A percentile compares a stretch with the other conserved stretches of the same genome.
phyloP scores from a whole-genome alignment of 192 early-diverging fungal species.

The Linderina pennispora region DNA sequence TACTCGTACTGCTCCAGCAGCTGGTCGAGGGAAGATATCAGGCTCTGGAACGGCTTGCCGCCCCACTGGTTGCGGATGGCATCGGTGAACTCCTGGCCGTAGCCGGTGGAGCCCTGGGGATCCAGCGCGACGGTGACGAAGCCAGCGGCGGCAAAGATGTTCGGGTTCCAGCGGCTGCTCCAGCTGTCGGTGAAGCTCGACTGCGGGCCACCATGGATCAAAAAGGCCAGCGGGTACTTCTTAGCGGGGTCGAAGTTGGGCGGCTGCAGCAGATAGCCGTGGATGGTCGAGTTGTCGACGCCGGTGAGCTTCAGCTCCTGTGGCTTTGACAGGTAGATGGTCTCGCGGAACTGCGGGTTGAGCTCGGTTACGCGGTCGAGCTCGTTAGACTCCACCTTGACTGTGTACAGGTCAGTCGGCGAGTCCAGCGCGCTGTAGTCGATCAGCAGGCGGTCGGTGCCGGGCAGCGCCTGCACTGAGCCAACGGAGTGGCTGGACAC shows the following conservation, averaged over 20 bases:
- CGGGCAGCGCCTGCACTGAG: slow-evolving; percentile 35
- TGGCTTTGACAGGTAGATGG: slow-evolving; percentile 42
- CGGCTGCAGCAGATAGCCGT: slow-evolving; percentile 40
- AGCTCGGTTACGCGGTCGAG: slow-evolving; percentile 41
- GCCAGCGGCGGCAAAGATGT: slow-evolving; percentile 66
- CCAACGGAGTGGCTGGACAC: slow-evolving; percentile 47
- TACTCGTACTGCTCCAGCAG: slow-evolving; percentile 35
- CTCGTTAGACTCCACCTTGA: slow-evolving; percentile 26
- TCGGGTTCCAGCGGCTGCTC: slow-evolving; percentile 72
- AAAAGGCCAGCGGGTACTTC: slow-evolving; percentile 71
- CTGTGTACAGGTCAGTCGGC: slow-evolving; percentile 48
- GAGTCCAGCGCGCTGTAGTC: slow-evolving; percentile 48
- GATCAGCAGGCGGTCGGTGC: slow-evolving; percentile 39
- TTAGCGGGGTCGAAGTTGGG: slow-evolving; percentile 44
- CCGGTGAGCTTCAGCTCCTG: slow-evolving; percentile 67
- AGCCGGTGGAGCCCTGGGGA: slow-evolving; percentile 74
- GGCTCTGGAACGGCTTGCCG: slow-evolving; percentile 60
- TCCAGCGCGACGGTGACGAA: slow-evolving; percentile 71
- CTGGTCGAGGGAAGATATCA: slow-evolving; percentile 66
- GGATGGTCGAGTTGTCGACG: slow-evolving; percentile 43
- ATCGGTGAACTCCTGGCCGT: slow-evolving; percentile 71
- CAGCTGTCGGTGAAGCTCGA: slow-evolving; percentile 42
- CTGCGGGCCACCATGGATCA: slow-evolving; percentile 85
- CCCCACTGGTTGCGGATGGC: slow-evolving; percentile 79
- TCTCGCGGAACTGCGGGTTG: slow-evolving; percentile 25